A percentile compares a stretch with the other conserved stretches of the same genome.
phyloP scores from a whole-genome alignment of 371 early-diverging fungal species.

The Mucor piriformis region DNA sequence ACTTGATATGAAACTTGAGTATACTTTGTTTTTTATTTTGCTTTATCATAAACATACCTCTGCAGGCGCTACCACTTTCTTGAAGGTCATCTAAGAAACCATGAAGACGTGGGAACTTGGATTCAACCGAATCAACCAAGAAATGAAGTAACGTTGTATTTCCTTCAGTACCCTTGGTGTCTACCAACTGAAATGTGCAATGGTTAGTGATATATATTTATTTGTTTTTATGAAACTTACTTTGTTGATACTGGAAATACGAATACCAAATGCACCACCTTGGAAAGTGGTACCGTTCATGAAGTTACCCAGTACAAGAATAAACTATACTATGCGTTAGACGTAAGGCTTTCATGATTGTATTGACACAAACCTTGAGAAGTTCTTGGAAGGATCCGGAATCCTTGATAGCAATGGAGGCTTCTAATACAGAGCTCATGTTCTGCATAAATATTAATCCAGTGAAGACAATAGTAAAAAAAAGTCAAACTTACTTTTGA shows the following conservation, averaged over 20 bases:
- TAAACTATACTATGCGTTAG: slow-evolving; percentile 68
- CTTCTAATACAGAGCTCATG: slow-evolving; percentile 53
- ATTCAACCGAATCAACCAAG: slow-evolving; percentile 71
- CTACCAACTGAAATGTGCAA: slow-evolving; percentile 61
- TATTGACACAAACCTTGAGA: slow-evolving; percentile 41
- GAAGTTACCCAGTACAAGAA: slow-evolving; percentile 88
- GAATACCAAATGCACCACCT: slow-evolving; percentile 91
- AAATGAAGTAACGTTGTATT: slow-evolving; percentile 80
- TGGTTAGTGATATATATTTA: neutral
- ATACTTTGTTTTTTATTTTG: neutral
- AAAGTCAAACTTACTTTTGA: slow-evolving; percentile 50
- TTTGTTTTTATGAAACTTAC: slow-evolving; percentile 34
- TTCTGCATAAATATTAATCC: slow-evolving; percentile 32
- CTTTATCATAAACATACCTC: slow-evolving; percentile 50
- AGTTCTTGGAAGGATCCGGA: slow-evolving; percentile 56
- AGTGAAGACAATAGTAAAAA: neutral
- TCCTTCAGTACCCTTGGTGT: slow-evolving; percentile 80
- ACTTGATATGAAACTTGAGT: no score
- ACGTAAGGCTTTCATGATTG: neutral
- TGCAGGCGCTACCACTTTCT: slow-evolving; percentile 75
- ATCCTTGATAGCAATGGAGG: slow-evolving; percentile 57
- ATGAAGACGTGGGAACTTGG: slow-evolving; percentile 67
- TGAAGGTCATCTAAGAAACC: slow-evolving; percentile 72
- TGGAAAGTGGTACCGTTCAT: slow-evolving; percentile 90
- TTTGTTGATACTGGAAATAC: slow-evolving; percentile 85